Evolutionary conservation across 805 yeast genomes (phyloP).

Genomic region (Saccharomycopsis amapae): DNA sequence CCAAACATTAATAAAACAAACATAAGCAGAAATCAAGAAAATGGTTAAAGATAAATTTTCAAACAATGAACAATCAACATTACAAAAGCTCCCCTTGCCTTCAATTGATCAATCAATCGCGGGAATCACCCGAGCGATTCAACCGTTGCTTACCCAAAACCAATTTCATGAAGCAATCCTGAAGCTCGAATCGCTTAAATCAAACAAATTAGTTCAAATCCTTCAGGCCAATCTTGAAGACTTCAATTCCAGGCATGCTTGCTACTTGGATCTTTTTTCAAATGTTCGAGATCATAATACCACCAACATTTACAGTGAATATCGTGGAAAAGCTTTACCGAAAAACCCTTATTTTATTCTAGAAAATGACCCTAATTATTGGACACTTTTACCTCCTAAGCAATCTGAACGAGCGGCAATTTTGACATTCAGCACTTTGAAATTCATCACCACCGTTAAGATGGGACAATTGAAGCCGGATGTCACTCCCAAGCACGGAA

Average conservation of each 20-base stretch:
- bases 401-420: constrained; percentile 67
- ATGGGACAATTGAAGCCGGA: constrained; percentile 51
- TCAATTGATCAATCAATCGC: constrained; percentile 40
- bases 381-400: constrained; percentile 43
- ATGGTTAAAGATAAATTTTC: no score
- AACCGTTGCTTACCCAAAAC: constrained; percentile 38
- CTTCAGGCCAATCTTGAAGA: constrained; percentile 49
- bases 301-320: constrained; percentile 55
- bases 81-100: constrained; percentile 51
- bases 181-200: constrained; percentile 40
- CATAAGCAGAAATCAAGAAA: no score
- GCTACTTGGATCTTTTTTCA: constrained; percentile 47
- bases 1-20: no score
- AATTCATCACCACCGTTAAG: constrained; percentile 38
- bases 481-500: constrained; percentile 40
- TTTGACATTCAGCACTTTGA: constrained; percentile 55
- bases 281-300: constrained; percentile 35
- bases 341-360: constrained; percentile 69
- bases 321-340: constrained; percentile 62
- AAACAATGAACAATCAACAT: no score
- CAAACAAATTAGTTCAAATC: constrained; percentile 34
- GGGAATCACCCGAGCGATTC: constrained; percentile 48
- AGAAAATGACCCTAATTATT: constrained; percentile 64
- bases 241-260: constrained; percentile 36
- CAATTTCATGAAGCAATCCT: constrained; percentile 39